Percentiles rank a stretch among this genome's conserved stretches.
Evolutionary conservation across 78 protist species (phyloP).

Genomic region (Emiliania huxleyi): DNA sequence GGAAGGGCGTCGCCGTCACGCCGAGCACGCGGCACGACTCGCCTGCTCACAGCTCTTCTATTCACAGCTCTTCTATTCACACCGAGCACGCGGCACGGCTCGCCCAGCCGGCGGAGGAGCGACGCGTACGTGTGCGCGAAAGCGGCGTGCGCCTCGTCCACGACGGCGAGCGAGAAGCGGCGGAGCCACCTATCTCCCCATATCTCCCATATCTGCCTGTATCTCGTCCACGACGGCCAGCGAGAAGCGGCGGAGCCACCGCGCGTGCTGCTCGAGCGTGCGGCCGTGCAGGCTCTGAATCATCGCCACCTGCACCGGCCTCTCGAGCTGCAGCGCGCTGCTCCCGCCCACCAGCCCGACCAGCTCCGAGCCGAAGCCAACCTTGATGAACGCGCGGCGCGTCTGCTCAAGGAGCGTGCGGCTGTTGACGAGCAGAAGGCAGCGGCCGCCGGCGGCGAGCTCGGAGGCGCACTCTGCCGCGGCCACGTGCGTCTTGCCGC

Average conservation of each 20-base stretch:
- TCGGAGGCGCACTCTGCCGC: neutral
- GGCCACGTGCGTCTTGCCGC: neutral
- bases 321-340: too few relatives aligned
- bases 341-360: neutral
- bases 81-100: too few relatives aligned
- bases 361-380: neutral
- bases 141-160: neutral
- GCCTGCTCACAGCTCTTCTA: neutral
- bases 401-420: neutral
- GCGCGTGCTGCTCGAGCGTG: too few relatives aligned
- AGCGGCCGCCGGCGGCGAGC: neutral
- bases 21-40: neutral
- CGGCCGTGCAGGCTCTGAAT: neutral
- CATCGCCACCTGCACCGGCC: neutral
- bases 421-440: neutral
- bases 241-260: too few relatives aligned
- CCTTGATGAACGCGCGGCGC: neutral
- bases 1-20: neutral
- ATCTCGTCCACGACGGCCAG: too few relatives aligned
- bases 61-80: neutral
- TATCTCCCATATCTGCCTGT: neutral
- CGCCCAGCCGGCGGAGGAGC: too few relatives aligned
- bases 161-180: neutral
- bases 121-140: neutral
- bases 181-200: neutral